Conservation (phyloP, 2,329 filamentous ascomycete species). For the Sarocladium strictum region DNA sequence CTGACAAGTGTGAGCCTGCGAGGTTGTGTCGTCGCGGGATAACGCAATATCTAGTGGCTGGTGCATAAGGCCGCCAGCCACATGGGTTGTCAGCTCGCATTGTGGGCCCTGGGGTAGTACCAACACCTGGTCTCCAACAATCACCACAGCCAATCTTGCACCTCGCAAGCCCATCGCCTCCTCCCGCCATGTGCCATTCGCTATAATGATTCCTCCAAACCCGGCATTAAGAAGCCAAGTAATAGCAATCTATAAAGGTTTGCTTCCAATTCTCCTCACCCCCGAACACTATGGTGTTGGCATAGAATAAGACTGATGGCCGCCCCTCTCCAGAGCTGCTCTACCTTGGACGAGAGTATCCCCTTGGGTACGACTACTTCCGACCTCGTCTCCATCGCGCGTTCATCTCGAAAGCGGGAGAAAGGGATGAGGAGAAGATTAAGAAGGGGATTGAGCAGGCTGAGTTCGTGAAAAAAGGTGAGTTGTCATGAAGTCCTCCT, state of each 20-base stretch:
- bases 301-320: too few species aligned
- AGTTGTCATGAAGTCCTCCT: constrained; percentile 7
- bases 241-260: constrained; percentile 84
- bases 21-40: background rate
- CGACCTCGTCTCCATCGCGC: constrained; percentile 75
- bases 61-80: background rate
- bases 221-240: constrained; percentile 67
- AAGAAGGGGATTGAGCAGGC: constrained; percentile 68
- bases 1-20: too few species aligned
- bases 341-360: constrained; percentile 79
- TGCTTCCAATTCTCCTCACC: too few species aligned
- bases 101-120: too few species aligned
- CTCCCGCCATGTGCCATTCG: background rate
- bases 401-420: constrained; percentile 67
- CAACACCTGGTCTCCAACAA: background rate
- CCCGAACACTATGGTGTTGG: too few species aligned
- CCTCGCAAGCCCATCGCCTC: background rate
- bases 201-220: constrained; percentile 32
- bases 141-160: background rate
- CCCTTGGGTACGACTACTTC: constrained; percentile 76
- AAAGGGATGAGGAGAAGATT: constrained; percentile 72
- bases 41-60: background rate
- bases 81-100: background rate
- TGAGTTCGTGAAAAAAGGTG: constrained; percentile 88
- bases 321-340: constrained; percentile 63